Evolutionary conservation across 1,139 yeast genomes (phyloP), one percentile per base, ranked within the genome.

Genomic region (Groenewaldozyma auringiensis): DNA sequence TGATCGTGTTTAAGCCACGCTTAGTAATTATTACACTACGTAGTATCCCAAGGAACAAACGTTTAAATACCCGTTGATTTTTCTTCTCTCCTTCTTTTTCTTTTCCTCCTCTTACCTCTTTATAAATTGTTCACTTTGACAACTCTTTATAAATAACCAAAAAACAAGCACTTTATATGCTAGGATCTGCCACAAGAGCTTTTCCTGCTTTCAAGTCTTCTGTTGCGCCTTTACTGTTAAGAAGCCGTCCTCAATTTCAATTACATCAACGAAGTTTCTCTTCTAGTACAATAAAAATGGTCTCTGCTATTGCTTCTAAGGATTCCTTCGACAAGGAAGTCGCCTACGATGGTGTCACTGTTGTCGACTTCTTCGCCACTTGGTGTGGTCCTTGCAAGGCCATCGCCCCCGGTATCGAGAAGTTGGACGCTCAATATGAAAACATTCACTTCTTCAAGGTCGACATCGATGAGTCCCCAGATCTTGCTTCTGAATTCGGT

Each of bases 331-430:
- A 54, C 36, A 49, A 50, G 34, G 55, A 50, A 21, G 50, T 53
- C 47, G 46, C 47, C 35, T 51, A 45, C 42, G 49, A 53, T 21
- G 53, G 54, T 14, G 48, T 55, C 32, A 52, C 85, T 54, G 94
- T 88, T 53, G 86, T 88, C 53, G 96, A 88, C 71, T 88, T 88
- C 71, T 85, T 78, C 62, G 96, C 96, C 59, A 81, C 89, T 52
- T 88, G 96, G 96, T 88, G 96, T 70, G 96, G 95, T 58, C 96
- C 96, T 52, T 88, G 96, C 74, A 87, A 87, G 74, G 83, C 84
- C 81, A 82, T 88, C 71, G 88, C 95, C 51, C 96, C 96, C 63
- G 72, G 85, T 70, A 70, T 88, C 59, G 94, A 86, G 60, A 83
- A 84, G 68, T 82, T 87, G 63, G 67, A 80, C 37, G 66, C 69